These are phyloP conservation scores for Paramecium caudatum DNA, from an alignment of 73 alveolate genomes.

Conservation along the genomic window DNA sequence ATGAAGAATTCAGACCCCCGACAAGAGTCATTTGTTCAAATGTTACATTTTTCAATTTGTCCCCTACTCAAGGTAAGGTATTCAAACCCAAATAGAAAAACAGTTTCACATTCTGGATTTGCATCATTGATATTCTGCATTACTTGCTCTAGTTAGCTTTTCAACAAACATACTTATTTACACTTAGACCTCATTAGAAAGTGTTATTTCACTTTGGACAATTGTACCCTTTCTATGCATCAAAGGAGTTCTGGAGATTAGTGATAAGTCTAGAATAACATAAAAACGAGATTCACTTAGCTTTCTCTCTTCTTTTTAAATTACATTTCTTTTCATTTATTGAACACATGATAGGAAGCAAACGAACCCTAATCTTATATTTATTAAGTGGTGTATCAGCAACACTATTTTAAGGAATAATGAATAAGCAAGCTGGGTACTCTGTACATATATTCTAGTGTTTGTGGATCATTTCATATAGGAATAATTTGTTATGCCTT, in stretches of 20 bases:
- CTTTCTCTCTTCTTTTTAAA: neutral
- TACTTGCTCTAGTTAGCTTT: neutral
- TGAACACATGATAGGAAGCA: neutral
- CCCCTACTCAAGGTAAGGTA: neutral
- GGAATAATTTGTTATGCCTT: neutral
- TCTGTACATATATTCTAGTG: neutral
- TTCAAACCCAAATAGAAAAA: neutral
- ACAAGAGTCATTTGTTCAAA: neutral
- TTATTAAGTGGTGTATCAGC: neutral
- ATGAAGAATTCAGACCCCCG: neutral
- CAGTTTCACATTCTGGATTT: neutral
- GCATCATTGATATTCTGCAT: neutral
- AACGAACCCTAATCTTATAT: neutral
- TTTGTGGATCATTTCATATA: slow-evolving; percentile 7
- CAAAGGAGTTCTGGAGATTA: neutral
- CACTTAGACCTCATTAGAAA: neutral
- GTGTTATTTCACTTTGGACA: neutral
- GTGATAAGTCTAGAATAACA: neutral
- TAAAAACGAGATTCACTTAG: neutral
- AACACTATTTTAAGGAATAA: neutral
- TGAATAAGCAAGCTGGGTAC: neutral
- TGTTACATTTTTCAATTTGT: slow-evolving; percentile 2
- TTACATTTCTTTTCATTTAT: neutral
- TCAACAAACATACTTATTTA: neutral
- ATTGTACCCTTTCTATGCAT: neutral